Base-by-base conservation (phyloP, 2,329 filamentous ascomycete species). In the Parastagonospora nodorum region DNA sequence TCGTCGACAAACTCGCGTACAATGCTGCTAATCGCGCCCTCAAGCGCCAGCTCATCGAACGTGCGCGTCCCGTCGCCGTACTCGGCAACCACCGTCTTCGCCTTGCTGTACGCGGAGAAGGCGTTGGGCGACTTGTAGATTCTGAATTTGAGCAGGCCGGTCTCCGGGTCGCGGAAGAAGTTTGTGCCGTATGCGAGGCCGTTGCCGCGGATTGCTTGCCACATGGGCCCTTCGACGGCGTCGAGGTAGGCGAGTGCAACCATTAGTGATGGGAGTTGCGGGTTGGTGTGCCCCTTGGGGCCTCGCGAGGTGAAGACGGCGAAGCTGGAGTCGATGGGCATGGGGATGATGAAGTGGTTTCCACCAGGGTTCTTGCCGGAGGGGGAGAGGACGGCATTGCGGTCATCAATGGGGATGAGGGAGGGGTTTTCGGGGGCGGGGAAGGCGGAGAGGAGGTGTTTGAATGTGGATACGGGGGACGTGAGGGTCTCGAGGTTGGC, bases 241-340 rank as follows among this genome's bases (percentile, higher is more conserved):
- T 97, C 92, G 53, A 99, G 87, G 69, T 97, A 97, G 15, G 92
- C 87, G 42, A 92, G 85, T 1, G 93, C 92, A 7, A 99, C 92
- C 72, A 96, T 84, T 44, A 96, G 82, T 2, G 92, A 87, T 0
- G 94, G 92, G 1, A 97, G 80, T 12, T 85, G 82, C 0, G 92
- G 87, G 65, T 97, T 88, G 4, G 83, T 80, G 67, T 88, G 92
- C 0, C 88, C 90, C 19, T 84, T 82, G 12, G 93, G 84, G 5
- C 93, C 93, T 36, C 83, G 83, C 2, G 88, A 82, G 9, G 88
- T 88, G 63, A 90, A 86, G 52, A 92, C 84, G 19, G 88, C 88
- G 75, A 91, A 97, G 1, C 92, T 97, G 37, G 90, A 95, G 76
- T 99, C 94, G 44, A 97, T 88, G 0, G 90, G 85, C 86, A 99